Evolutionary conservation across 805 yeast genomes (phyloP).

Genomic region (Yamadazyma takamatsuzukensis): DNA sequence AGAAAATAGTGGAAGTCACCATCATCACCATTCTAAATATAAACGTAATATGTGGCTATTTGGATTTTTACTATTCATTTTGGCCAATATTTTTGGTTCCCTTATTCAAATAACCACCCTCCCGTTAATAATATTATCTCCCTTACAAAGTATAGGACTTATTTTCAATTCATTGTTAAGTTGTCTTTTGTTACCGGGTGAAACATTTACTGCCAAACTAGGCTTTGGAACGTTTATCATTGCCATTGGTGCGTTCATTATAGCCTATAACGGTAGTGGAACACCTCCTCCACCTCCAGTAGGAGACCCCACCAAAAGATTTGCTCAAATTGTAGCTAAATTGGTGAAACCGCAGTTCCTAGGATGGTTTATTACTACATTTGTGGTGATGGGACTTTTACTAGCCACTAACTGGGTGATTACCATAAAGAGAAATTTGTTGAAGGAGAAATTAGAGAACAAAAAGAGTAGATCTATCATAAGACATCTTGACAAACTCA

Average conservation of each 20-base stretch:
- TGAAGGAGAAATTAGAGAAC: conserved; percentile 4
- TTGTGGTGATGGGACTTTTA: conserved; percentile 23
- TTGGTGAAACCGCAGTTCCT: conserved; percentile 45
- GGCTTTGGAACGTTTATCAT: conserved; percentile 65
- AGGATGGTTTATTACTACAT: conserved; percentile 49
- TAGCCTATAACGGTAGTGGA: conserved; percentile 68
- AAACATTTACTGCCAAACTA: conserved; percentile 57
- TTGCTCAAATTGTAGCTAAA: conserved; percentile 39
- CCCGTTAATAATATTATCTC: conserved; percentile 76
- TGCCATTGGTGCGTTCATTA: conserved; percentile 68
- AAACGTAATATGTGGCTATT: conserved; percentile 66
- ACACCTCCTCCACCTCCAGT: conserved; percentile 19
- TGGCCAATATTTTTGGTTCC: conserved; percentile 76
- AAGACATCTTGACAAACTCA: conserved; percentile 16
- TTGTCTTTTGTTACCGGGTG: conserved; percentile 64
- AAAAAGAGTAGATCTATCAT: conserved; percentile 8
- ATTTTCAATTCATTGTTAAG: conserved; percentile 75
- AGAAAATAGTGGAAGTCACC: conserved; percentile 18
- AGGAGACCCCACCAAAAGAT: conserved; percentile 21
- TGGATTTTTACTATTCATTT: conserved; percentile 68
- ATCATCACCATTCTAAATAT: conserved; percentile 24
- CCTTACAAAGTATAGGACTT: conserved; percentile 83
- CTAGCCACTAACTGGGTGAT: conserved; percentile 19
- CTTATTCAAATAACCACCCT: conserved; percentile 78
- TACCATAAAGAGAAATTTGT: conserved; percentile 12